Evolutionary conservation across 345 rosid species (phyloP).

Genomic region (Cochlearia excelsa): DNA sequence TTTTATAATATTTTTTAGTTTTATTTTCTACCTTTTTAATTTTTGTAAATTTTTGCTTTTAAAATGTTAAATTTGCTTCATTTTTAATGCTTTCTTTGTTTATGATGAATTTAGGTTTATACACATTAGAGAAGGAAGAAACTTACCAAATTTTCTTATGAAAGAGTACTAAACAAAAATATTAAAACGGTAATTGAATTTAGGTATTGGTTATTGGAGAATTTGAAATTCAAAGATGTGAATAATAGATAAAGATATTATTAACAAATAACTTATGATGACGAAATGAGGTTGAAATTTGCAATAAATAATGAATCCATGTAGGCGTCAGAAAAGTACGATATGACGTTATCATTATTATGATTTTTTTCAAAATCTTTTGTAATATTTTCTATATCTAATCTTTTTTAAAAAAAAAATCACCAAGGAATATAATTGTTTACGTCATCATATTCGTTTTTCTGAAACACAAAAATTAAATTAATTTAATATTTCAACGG

Average conservation of each 20-base stretch:
- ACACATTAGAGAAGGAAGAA: background rate
- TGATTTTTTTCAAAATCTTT: conserved; percentile 24
- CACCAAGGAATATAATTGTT: conserved; percentile 29
- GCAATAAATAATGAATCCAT: conserved; percentile 32
- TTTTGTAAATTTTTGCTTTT: conserved; percentile 33
- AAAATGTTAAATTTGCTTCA: conserved; percentile 12
- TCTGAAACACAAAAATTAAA: conserved; percentile 13
- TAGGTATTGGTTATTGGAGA: conserved; percentile 4
- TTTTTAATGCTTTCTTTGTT: background rate
- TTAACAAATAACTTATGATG: conserved; percentile 23
- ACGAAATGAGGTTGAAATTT: conserved; percentile 36
- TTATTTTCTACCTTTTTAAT: conserved; percentile 4
- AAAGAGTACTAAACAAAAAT: too few relatives aligned
- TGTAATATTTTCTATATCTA: conserved; percentile 27
- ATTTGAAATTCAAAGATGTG: conserved; percentile 36
- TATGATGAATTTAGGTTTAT: background rate
- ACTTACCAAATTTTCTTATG: too few relatives aligned
- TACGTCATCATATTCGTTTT: conserved; percentile 39
- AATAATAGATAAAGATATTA: conserved; percentile 25
- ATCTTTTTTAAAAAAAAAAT: conserved; percentile 33
- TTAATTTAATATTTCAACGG: conserved; percentile 9
- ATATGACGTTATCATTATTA: conserved; percentile 29
- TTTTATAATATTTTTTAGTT: background rate
- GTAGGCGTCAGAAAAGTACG: conserved; percentile 36
- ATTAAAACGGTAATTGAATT: background rate